Conservation (phyloP, 495 filamentous ascomycete species). For the Daldinia caldariorum region DNA sequence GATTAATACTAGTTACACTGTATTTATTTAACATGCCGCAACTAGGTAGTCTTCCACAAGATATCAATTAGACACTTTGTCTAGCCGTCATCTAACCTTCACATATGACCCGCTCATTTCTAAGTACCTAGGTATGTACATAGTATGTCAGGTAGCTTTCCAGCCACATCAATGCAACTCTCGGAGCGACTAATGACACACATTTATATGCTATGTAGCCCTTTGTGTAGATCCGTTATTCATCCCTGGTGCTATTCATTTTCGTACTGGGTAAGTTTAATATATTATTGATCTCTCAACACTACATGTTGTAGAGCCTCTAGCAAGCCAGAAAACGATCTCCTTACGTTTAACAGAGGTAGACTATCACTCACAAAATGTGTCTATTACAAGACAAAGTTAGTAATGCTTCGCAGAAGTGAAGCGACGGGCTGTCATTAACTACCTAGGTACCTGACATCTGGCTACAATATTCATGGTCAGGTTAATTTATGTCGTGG, state of each 20-base stretch:
- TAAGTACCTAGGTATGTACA: too few relatives aligned
- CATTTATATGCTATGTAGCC: constrained; percentile 8
- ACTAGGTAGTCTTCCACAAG: constrained; percentile 22
- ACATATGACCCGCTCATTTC: neutral
- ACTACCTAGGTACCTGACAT: too few relatives aligned
- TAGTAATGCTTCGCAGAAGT: neutral
- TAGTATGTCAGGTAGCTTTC: too few relatives aligned
- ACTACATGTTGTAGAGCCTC: neutral
- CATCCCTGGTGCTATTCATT: neutral
- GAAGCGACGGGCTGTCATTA: too few relatives aligned
- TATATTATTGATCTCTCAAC: neutral
- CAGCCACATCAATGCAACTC: constrained; percentile 11
- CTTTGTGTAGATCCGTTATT: neutral
- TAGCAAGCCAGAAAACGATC: too few relatives aligned
- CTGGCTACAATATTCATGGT: too few relatives aligned
- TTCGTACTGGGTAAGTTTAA: neutral
- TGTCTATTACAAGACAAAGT: neutral
- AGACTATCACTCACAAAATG: neutral
- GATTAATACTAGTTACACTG: neutral
- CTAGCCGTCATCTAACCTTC: neutral
- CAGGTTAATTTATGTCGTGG: too few relatives aligned
- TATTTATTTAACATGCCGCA: neutral
- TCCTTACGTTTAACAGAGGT: neutral
- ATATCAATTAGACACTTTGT: constrained; percentile 5
- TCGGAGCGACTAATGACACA: constrained; percentile 1